Evolutionary conservation across 1,284 basidiomycete species (phyloP).

Genomic region (Abortiporus biennis): DNA sequence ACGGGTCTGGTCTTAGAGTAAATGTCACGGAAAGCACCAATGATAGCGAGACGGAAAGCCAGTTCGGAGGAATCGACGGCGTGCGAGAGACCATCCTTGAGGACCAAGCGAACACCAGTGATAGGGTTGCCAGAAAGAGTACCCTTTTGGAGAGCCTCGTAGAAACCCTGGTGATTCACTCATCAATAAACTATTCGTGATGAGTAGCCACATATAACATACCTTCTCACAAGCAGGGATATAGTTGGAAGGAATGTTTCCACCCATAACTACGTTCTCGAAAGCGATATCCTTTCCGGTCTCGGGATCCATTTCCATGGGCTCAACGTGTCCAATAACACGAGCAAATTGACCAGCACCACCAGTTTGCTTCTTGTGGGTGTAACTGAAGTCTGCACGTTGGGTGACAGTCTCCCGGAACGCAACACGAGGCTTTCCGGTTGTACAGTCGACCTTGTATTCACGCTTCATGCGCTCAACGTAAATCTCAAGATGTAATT

Average conservation of each 20-base stretch:
- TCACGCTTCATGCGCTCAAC: conserved; percentile 99
- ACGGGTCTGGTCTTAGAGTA: conserved; percentile 76
- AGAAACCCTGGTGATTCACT: conserved; percentile 69
- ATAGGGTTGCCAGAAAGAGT: conserved; percentile 87
- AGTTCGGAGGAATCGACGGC: conserved; percentile 97
- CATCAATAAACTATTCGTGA: neutral
- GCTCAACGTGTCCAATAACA: conserved; percentile 89
- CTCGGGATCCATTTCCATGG: conserved; percentile 78
- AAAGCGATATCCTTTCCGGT: conserved; percentile 87
- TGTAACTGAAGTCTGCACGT: conserved; percentile 82
- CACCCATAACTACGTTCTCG: conserved; percentile 88
- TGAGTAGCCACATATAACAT: conserved; percentile 10
- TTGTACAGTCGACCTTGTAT: conserved; percentile 92
- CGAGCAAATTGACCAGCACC: conserved; percentile 97
- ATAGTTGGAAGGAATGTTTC: conserved; percentile 86
- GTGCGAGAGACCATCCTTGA: conserved; percentile 92
- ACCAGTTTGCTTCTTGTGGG: conserved; percentile 98
- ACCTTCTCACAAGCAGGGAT: conserved; percentile 97
- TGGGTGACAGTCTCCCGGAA: conserved; percentile 94
- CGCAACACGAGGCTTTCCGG: conserved; percentile 95
- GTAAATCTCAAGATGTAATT: conserved; percentile 98
- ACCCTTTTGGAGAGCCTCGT: conserved; percentile 91
- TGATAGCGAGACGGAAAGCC: conserved; percentile 88
- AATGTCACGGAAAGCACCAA: conserved; percentile 91
- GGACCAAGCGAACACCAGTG: conserved; percentile 81